phyloP scores from a whole-genome alignment of 2,329 filamentous ascomycete genomes.

The Berkeleyomyces basicola region DNA sequence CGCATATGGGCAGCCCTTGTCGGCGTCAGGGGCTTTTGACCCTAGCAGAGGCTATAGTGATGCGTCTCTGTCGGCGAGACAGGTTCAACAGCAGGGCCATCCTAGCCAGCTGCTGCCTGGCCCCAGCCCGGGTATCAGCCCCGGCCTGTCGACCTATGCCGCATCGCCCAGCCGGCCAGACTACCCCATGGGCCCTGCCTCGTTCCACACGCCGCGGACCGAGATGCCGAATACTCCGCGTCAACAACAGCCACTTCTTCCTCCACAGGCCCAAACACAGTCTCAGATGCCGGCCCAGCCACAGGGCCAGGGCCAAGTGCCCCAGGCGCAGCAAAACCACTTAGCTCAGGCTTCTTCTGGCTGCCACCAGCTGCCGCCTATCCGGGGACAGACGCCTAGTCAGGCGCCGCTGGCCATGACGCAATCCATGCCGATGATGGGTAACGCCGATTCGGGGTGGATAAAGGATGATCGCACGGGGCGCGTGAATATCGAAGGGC shows the following conservation, averaged over 20 bases:
- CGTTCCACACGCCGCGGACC: slow-evolving; percentile 37
- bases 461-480: slow-evolving; percentile 32
- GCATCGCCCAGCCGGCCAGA: slow-evolving; percentile 29
- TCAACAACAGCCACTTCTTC: slow-evolving; percentile 14
- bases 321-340: slow-evolving; percentile 6
- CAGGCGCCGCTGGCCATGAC: background rate
- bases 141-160: slow-evolving; percentile 29
- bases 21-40: slow-evolving; percentile 33
- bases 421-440: slow-evolving; percentile 9
- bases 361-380: slow-evolving; percentile 29
- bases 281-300: slow-evolving; percentile 12
- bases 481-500: slow-evolving; percentile 43
- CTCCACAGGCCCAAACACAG: slow-evolving; percentile 14
- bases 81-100: slow-evolving; percentile 16
- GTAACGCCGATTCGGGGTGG: slow-evolving; percentile 18
- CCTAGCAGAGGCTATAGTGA: slow-evolving; percentile 25
- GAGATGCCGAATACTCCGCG: slow-evolving; percentile 23
- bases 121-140: slow-evolving; percentile 27
- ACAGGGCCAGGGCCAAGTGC: slow-evolving; percentile 5
- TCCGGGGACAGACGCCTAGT: slow-evolving; percentile 22
- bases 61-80: slow-evolving; percentile 22
- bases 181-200: slow-evolving; percentile 27
- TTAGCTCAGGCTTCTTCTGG: slow-evolving; percentile 14
- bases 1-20: slow-evolving; percentile 28
- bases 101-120: slow-evolving; percentile 21